phyloP scores from a whole-genome alignment of 371 early-diverging fungal genomes.

The Apophysomyces sp. region DNA sequence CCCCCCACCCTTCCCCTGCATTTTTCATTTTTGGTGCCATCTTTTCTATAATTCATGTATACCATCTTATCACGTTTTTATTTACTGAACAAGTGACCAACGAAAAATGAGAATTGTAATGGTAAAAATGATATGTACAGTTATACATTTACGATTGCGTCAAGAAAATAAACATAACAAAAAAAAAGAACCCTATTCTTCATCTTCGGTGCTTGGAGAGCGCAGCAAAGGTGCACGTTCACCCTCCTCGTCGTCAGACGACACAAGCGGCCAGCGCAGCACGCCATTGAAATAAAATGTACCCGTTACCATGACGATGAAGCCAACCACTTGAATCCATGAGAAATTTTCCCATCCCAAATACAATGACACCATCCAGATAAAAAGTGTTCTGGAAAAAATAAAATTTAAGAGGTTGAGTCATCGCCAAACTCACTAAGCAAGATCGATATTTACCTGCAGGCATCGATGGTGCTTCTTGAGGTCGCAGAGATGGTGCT shows the following conservation, averaged over 20 bases:
- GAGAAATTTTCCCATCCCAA: conserved; percentile 95
- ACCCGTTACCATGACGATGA: conserved; percentile 82
- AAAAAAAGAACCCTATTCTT: neutral
- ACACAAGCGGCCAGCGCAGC: conserved; percentile 45
- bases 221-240: conserved; percentile 36
- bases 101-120: neutral
- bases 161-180: neutral
- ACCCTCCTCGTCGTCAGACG: conserved; percentile 14
- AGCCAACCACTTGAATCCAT: conserved; percentile 86
- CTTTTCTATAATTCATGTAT: neutral
- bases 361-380: conserved; percentile 87
- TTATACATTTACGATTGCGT: neutral
- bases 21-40: neutral
- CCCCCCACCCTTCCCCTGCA: neutral
- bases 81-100: neutral
- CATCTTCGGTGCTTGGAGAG: conserved; percentile 1
- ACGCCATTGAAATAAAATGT: conserved; percentile 93
- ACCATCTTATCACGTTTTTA: neutral
- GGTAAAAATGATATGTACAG: neutral
- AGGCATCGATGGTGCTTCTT: conserved; percentile 93
- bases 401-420: no score
- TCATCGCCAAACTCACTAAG: no score
- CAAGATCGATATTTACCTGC: no score
- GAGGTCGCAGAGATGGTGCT: conserved; percentile 83
- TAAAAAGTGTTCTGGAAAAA: conserved; percentile 78